Base-by-base conservation (phyloP, 805 yeast genomes). In the Kazachstania viticola region DNA sequence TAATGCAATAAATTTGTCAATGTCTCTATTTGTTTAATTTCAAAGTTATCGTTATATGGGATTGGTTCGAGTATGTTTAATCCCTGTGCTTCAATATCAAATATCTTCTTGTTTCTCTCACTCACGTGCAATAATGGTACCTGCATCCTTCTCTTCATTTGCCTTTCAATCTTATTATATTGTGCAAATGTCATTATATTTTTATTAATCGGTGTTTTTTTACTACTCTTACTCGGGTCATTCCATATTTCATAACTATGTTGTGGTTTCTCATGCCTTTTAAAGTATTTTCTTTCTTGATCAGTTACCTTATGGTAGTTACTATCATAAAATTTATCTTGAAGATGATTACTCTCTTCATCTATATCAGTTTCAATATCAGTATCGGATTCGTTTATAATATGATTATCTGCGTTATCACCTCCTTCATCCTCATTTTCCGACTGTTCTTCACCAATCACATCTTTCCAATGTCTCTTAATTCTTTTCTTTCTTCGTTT, bases 1-100 rank as follows among this genome's bases (percentile, higher is more conserved):
- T 69, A 25, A 39, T 75, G 77, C 21, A 79, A 47, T 14, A 75
- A 49, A 9, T 60, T 58, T 19, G 53, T 60, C 27, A 75, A 32
- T 14, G 39, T 43, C 11, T 35, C 36, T 5, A 51, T 34, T 32
- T 54, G 56, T 31, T 41, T 41, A 4, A 31, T 33, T 17, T 42
- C 42, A 21, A 39, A 45, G 17, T 38, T 43, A 9, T 39, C 29
- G 11, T 21, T 14, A 11, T 28, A 14, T 26, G 29, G 6, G 30
- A 36, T 21, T 14, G 16, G 19, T 21, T 25, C n/a, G 30, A 22
- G 15, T 29, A 29, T 19, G 9, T 6, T 26, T 26, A 13, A 25
- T 6, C 31, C 31, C 14, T 27, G 28, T 3, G 24, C 26, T 16
- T 19, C 14, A 14, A 13, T 18, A 13, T 31, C 30, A n/a, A 28